Evolutionary conservation across 2,329 filamentous ascomycete genomes (phyloP).

Genomic region (Alternaria brassicae): DNA sequence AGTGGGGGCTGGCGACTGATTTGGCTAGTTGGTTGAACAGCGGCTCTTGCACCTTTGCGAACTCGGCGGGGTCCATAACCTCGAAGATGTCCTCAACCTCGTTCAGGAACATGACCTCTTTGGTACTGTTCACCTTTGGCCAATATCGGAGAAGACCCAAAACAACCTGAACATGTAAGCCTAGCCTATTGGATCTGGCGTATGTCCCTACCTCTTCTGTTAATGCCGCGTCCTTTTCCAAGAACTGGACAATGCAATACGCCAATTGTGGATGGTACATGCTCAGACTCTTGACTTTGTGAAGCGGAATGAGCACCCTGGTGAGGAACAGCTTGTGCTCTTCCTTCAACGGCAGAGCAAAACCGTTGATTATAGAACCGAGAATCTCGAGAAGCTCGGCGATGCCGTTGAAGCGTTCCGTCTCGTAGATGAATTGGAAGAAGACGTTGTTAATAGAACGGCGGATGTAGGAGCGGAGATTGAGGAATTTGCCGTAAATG

Average conservation of each 20-base stretch:
- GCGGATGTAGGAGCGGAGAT: constrained; percentile 94
- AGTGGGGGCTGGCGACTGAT: constrained; percentile 97
- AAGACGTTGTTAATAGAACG: constrained; percentile 99
- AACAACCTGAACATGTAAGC: constrained; percentile 70
- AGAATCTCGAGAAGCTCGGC: constrained; percentile 95
- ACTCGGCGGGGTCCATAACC: constrained; percentile 98
- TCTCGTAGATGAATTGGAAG: constrained; percentile 99
- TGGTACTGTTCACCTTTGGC: constrained; percentile 99
- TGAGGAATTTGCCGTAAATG: constrained; percentile 99
- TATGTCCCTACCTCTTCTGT: constrained; percentile 82
- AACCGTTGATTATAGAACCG: constrained; percentile 98
- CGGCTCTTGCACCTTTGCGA: constrained; percentile 97
- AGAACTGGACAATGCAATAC: constrained; percentile 98
- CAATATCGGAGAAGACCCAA: constrained; percentile 94
- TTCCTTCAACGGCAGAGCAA: constrained; percentile 94
- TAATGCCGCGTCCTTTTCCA: constrained; percentile 95
- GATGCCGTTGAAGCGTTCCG: constrained; percentile 97
- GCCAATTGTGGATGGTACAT: constrained; percentile 99
- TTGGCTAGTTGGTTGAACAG: constrained; percentile 97
- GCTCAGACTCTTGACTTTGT: constrained; percentile 98
- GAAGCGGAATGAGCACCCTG: constrained; percentile 86
- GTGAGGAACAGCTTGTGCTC: constrained; percentile 99
- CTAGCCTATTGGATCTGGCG: constrained; percentile 7
- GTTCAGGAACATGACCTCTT: constrained; percentile 99
- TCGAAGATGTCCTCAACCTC: constrained; percentile 99